These are phyloP conservation scores for Fusarium nodosum DNA, from an alignment of 2,329 filamentous ascomycete species.

Conservation along the genomic window DNA sequence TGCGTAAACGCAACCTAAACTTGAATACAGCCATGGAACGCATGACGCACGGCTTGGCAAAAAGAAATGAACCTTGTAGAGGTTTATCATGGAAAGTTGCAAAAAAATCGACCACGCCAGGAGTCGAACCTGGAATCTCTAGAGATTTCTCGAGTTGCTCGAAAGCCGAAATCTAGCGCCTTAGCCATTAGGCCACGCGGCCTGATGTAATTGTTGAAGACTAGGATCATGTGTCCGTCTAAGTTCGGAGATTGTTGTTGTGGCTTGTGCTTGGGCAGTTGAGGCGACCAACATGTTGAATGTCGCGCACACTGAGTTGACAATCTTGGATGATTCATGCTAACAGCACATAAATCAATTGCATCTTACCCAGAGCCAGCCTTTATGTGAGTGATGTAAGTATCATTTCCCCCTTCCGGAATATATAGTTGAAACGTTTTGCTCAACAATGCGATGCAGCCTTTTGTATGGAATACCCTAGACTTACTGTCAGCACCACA, in stretches of 20 bases:
- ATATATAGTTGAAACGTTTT: background rate
- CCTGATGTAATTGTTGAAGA: slow-evolving; percentile 32
- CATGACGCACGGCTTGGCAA: background rate
- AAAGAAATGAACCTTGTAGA: background rate
- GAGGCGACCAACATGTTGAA: background rate
- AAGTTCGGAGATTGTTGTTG: background rate
- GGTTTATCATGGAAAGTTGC: rapidly evolving
- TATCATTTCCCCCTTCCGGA: background rate
- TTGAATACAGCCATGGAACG: background rate
- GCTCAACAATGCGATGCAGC: too few relatives aligned
- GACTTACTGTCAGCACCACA: background rate
- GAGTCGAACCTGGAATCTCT: slow-evolving; percentile 57
- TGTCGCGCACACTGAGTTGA: background rate
- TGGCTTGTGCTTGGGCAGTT: background rate
- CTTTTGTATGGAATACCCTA: slow-evolving; percentile 10
- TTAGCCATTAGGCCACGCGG: slow-evolving; percentile 57
- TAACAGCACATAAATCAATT: rapidly evolving
- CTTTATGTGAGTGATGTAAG: background rate
- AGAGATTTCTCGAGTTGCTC: slow-evolving; percentile 43
- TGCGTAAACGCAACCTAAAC: background rate
- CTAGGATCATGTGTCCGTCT: background rate
- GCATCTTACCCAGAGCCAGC: rapidly evolving
- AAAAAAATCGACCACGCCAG: slow-evolving; percentile 52
- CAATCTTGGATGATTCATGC: background rate
- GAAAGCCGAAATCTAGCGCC: slow-evolving; percentile 55